Evolutionary conservation across 768 basidiomycete genomes (phyloP).

Genomic region (Leccinum uliginosum): DNA sequence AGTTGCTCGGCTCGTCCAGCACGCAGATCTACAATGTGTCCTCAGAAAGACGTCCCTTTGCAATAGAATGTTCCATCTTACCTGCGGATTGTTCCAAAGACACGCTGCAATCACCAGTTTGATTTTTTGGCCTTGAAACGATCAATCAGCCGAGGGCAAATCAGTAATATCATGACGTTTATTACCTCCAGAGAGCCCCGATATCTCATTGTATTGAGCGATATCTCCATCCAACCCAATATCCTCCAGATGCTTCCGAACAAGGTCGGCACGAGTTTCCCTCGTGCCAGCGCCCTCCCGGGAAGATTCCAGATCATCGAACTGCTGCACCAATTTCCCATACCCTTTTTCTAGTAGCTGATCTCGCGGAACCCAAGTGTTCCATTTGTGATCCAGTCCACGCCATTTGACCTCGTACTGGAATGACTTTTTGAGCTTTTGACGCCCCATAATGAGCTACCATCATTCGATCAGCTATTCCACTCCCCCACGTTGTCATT

Average conservation of each 20-base stretch:
- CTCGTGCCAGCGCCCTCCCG: slow-evolving; percentile 91
- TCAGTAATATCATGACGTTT: slow-evolving; percentile 7
- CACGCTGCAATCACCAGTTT: slow-evolving; percentile 94
- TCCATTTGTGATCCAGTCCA: slow-evolving; percentile 78
- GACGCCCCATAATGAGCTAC: slow-evolving; percentile 85
- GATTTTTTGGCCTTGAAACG: slow-evolving; percentile 81
- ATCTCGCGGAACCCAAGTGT: slow-evolving; percentile 90
- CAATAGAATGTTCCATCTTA: slow-evolving; percentile 1
- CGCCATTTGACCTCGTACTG: slow-evolving; percentile 92
- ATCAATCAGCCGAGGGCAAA: slow-evolving; percentile 9
- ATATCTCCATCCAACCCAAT: slow-evolving; percentile 97
- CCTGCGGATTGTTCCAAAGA: slow-evolving; percentile 94
- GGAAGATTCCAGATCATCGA: slow-evolving; percentile 94
- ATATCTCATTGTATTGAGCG: slow-evolving; percentile 96
- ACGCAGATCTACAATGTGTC: slow-evolving; percentile 53
- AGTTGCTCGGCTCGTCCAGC: slow-evolving; percentile 92
- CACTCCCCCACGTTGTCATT: slow-evolving; percentile 7
- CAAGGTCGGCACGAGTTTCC: slow-evolving; percentile 75
- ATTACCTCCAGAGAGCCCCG: slow-evolving; percentile 86
- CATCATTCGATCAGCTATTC: slow-evolving; percentile 13
- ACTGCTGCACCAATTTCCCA: slow-evolving; percentile 85
- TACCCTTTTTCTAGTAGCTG: slow-evolving; percentile 84
- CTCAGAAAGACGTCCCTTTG: slow-evolving; percentile 2
- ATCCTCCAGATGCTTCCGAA: slow-evolving; percentile 91
- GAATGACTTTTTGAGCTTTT: slow-evolving; percentile 94